phyloP scores from a whole-genome alignment of 106 monocot species.

The Amphibolis antarctica region DNA sequence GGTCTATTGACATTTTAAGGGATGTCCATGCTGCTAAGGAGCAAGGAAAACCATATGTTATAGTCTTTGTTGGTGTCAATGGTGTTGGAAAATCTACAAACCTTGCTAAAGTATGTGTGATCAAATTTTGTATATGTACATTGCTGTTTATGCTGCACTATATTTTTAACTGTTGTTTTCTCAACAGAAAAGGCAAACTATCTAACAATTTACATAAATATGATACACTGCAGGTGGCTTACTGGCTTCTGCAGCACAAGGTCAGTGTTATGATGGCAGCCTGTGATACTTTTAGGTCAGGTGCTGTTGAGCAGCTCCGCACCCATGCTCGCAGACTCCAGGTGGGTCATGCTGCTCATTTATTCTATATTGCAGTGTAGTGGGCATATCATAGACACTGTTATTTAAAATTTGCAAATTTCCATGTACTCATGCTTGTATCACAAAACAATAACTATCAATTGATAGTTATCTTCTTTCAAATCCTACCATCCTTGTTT shows the following conservation, averaged over 20 bases:
- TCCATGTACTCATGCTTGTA: too few relatives aligned
- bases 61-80: constrained; percentile 97
- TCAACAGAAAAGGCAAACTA: too few relatives aligned
- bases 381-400: too few relatives aligned
- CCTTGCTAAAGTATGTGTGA: constrained; percentile 82
- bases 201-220: background rate
- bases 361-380: too few relatives aligned
- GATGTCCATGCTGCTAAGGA: constrained; percentile 97
- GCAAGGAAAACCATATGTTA: constrained; percentile 91
- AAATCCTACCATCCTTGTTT: too few relatives aligned
- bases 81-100: constrained; percentile 99
- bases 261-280: constrained; percentile 89
- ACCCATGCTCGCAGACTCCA: constrained; percentile 98
- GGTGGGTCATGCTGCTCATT: constrained; percentile 27
- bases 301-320: constrained; percentile 96
- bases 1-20: constrained; percentile 93
- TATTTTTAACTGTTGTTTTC: background rate
- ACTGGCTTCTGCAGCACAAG: constrained; percentile 93
- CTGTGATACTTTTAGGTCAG: constrained; percentile 96
- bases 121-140: background rate
- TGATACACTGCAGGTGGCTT: constrained; percentile 54
- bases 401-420: too few relatives aligned
- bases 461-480: too few relatives aligned
- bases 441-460: too few relatives aligned
- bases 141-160: too few relatives aligned